These are phyloP conservation scores for Fraxinus pennsylvanica DNA, from an alignment of 257 asterid genomes.

Conservation along the genomic window DNA sequence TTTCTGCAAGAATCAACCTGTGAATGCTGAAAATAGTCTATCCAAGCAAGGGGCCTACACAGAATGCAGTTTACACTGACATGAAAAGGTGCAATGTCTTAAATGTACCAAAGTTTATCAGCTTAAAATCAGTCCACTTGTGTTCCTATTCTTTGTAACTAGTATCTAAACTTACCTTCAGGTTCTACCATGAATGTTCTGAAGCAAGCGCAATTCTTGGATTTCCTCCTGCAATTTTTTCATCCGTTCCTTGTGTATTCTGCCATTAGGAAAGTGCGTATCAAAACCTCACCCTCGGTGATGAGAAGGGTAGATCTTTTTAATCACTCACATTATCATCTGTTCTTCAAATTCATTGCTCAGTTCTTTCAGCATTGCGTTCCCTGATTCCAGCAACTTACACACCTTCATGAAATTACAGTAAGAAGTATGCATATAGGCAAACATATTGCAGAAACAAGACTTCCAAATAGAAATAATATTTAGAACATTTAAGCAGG, in stretches of 20 bases:
- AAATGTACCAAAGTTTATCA: conserved; percentile 17
- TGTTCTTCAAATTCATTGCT: conserved; percentile 78
- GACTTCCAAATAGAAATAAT: not conserved
- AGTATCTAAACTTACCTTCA: conserved; percentile 25
- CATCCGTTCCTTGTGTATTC: conserved; percentile 84
- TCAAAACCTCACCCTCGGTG: conserved; percentile 19
- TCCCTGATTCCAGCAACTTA: conserved; percentile 87
- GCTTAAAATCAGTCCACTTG: not conserved
- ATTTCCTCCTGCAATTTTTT: conserved; percentile 91
- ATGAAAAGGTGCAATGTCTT: not conserved
- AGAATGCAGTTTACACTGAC: not conserved
- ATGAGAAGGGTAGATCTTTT: conserved; percentile 6
- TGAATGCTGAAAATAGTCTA: not conserved
- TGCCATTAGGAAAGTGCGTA: conserved; percentile 32
- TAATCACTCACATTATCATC: conserved; percentile 61
- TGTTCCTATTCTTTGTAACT: conserved; percentile 11
- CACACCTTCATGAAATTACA: conserved; percentile 56
- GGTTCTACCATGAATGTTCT: conserved; percentile 50
- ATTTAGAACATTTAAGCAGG: conserved; percentile 14
- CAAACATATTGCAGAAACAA: conserved; percentile 12
- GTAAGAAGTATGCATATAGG: conserved; percentile 20
- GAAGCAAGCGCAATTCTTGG: conserved; percentile 73
- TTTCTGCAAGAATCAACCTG: not conserved
- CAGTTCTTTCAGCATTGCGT: conserved; percentile 78
- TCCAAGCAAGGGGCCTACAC: not conserved